These are phyloP conservation scores for Chaetomiaceae sp. DNA, from an alignment of 2,329 filamentous ascomycete genomes.

Conservation along the genomic window DNA sequence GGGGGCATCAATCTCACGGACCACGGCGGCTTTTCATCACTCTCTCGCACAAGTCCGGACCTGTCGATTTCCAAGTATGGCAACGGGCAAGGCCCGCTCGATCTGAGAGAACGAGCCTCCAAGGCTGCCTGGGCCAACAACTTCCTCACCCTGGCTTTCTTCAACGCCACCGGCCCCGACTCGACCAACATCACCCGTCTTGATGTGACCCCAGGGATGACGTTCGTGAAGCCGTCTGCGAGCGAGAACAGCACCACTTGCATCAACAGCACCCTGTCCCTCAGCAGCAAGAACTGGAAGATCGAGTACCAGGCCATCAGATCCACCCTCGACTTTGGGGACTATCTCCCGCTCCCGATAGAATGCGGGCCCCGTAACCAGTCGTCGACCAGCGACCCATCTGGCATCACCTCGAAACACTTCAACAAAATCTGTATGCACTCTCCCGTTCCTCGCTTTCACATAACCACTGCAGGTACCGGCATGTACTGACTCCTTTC, in stretches of 20 bases:
- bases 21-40: slow-evolving; percentile 8
- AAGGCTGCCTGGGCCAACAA: slow-evolving; percentile 13
- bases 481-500: neutral
- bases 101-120: slow-evolving; percentile 7
- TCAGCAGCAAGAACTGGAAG: neutral
- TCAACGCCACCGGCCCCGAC: slow-evolving; percentile 6
- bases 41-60: slow-evolving; percentile 1
- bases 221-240: neutral
- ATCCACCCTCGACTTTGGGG: slow-evolving; percentile 3
- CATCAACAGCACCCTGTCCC: neutral
- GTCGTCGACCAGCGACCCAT: neutral
- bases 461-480: neutral
- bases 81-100: slow-evolving; percentile 2
- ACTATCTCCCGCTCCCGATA: neutral
- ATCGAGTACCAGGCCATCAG: slow-evolving; percentile 3
- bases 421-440: slow-evolving; percentile 6
- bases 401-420: neutral
- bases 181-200: neutral
- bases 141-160: slow-evolving; percentile 2
- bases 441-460: neutral
- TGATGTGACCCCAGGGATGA: slow-evolving; percentile 5
- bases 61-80: neutral
- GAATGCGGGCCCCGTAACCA: neutral
- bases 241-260: neutral
- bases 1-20: neutral